Evolutionary conservation across 2,329 filamentous ascomycete genomes (phyloP).

Genomic region (Fusarium keratoplasticum): DNA sequence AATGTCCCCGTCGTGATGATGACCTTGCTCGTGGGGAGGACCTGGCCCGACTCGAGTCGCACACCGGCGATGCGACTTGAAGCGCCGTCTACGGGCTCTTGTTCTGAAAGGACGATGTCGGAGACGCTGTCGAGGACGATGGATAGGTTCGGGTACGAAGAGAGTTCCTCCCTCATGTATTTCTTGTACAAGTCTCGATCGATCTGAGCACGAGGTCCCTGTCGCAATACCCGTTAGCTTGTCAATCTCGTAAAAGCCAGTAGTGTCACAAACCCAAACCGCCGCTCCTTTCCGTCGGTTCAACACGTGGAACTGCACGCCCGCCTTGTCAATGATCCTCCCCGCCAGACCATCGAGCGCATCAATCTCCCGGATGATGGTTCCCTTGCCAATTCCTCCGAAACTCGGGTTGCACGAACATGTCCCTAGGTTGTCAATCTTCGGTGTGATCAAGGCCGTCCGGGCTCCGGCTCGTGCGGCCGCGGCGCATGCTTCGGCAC

Average conservation of each 20-base stretch:
- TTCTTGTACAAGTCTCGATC: conserved; percentile 89
- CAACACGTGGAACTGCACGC: conserved; percentile 91
- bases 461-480: conserved; percentile 89
- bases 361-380: conserved; percentile 94
- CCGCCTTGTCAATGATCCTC: conserved; percentile 90
- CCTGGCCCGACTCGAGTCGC: conserved; percentile 85
- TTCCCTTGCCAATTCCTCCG: conserved; percentile 98
- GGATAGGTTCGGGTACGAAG: conserved; percentile 80
- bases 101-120: conserved; percentile 79
- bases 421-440: conserved; percentile 87
- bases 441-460: conserved; percentile 91
- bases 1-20: conserved; percentile 98
- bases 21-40: conserved; percentile 83
- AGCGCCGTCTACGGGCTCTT: conserved; percentile 52
- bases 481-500: conserved; percentile 91
- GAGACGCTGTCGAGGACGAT: conserved; percentile 90
- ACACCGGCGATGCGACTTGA: conserved; percentile 86
- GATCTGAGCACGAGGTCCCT: conserved; percentile 93
- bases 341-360: conserved; percentile 92
- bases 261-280: conserved; percentile 75
- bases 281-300: conserved; percentile 93
- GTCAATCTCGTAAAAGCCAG: background rate
- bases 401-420: conserved; percentile 98
- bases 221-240: conserved; percentile 2
- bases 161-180: conserved; percentile 90